Conservation (phyloP, 768 basidiomycete species). For the Termitomyces sp. region DNA sequence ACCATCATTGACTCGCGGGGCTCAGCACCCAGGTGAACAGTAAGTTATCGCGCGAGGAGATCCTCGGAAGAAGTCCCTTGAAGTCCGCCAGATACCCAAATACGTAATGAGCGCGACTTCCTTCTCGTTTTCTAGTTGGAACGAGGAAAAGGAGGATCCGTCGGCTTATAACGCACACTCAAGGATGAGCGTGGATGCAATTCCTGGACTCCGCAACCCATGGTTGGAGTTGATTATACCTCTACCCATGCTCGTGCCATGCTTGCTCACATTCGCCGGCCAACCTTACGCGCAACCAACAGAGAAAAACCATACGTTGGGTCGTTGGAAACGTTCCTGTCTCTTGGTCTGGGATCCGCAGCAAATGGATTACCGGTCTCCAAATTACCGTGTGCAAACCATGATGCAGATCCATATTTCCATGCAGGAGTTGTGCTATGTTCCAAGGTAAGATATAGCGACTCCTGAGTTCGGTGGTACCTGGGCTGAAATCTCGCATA, state of each 20-base stretch:
- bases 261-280: constrained; percentile 22
- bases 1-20: not conserved
- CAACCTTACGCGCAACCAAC: constrained; percentile 6
- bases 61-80: not conserved
- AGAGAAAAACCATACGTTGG: constrained; percentile 10
- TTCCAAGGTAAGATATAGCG: constrained; percentile 23
- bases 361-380: constrained; percentile 19
- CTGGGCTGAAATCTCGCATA: not conserved
- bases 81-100: not conserved
- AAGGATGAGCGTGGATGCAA: not conserved
- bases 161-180: not conserved
- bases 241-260: constrained; percentile 23
- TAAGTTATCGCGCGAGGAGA: not conserved
- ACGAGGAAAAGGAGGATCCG: not conserved
- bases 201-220: not conserved
- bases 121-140: constrained; percentile 1
- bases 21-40: not conserved
- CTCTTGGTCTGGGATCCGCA: constrained; percentile 30
- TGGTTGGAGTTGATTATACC: constrained; percentile 22
- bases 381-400: constrained; percentile 24
- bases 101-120: not conserved
- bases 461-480: not conserved
- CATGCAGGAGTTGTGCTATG: constrained; percentile 21
- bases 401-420: constrained; percentile 3
- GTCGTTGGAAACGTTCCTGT: constrained; percentile 26